Evolutionary conservation across 2,329 filamentous ascomycete species (phyloP).

Genomic region (Xylariaceae sp.): DNA sequence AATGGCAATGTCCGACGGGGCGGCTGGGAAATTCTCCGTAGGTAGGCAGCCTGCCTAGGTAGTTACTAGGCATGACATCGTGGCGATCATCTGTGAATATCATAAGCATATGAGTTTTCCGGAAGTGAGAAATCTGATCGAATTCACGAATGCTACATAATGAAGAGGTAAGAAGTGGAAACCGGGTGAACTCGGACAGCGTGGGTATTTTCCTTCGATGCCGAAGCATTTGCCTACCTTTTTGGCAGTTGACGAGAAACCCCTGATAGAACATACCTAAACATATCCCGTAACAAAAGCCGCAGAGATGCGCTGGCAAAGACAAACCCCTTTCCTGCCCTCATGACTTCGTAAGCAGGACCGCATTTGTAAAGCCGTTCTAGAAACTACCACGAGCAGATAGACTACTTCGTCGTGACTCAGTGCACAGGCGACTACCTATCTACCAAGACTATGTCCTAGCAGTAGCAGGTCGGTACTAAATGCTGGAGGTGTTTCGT

Average conservation of each 20-base stretch:
- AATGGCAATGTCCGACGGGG: background rate
- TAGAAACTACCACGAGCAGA: background rate
- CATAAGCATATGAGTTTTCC: background rate
- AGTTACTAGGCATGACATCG: background rate
- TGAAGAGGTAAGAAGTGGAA: background rate
- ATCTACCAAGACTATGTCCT: background rate
- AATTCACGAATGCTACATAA: background rate
- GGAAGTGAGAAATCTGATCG: background rate
- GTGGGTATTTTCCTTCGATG: background rate
- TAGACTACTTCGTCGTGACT: background rate
- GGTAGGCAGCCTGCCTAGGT: no score
- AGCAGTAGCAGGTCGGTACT: background rate
- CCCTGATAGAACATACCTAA: no score
- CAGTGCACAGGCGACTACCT: background rate
- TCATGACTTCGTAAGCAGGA: background rate
- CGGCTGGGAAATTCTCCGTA: background rate
- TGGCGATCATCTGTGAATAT: background rate
- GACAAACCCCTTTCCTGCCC: background rate
- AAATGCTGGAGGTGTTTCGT: background rate
- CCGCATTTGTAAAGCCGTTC: background rate
- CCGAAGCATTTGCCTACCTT: background rate
- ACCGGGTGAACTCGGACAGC: background rate
- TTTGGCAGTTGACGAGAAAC: background rate
- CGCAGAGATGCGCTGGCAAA: background rate
- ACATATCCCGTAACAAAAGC: no score